Evolutionary conservation across 2,329 filamentous ascomycete genomes (phyloP).

Genomic region (Parastagonospora avenae): DNA sequence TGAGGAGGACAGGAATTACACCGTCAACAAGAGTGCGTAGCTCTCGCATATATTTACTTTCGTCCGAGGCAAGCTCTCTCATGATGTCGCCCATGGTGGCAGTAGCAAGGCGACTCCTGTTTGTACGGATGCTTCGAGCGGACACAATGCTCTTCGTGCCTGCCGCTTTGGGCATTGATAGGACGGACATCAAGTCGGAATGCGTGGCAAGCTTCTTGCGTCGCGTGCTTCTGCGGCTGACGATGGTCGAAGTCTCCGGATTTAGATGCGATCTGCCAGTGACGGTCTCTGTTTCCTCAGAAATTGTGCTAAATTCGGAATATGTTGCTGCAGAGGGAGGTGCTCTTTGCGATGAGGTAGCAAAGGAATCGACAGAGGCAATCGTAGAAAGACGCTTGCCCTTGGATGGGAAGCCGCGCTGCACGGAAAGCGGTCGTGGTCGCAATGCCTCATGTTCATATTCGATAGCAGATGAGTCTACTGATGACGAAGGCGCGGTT

Average conservation of each 20-base stretch:
- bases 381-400: constrained; percentile 65
- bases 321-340: constrained; percentile 31
- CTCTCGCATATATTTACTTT: constrained; percentile 86
- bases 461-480: constrained; percentile 39
- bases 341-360: constrained; percentile 39
- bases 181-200: constrained; percentile 89
- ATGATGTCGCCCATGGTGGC: constrained; percentile 78
- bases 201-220: constrained; percentile 81
- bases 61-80: constrained; percentile 79
- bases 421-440: constrained; percentile 46
- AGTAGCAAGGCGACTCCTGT: constrained; percentile 68
- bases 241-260: constrained; percentile 42
- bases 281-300: constrained; percentile 21
- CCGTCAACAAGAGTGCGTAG: constrained; percentile 92
- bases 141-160: constrained; percentile 74
- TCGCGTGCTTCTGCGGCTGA: constrained; percentile 56
- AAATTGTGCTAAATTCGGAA: constrained; percentile 30
- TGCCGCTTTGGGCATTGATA: constrained; percentile 71
- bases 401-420: constrained; percentile 57
- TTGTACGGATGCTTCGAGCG: constrained; percentile 76
- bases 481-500: constrained; percentile 43
- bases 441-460: constrained; percentile 37
- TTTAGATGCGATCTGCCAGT: constrained; percentile 34
- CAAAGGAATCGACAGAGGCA: constrained; percentile 61
- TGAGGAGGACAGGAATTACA: constrained; percentile 89